Percentiles rank a stretch among this genome's conserved stretches.
phyloP scores from a whole-genome alignment of 192 early-diverging fungal species.

The Backusella tuberculispora region DNA sequence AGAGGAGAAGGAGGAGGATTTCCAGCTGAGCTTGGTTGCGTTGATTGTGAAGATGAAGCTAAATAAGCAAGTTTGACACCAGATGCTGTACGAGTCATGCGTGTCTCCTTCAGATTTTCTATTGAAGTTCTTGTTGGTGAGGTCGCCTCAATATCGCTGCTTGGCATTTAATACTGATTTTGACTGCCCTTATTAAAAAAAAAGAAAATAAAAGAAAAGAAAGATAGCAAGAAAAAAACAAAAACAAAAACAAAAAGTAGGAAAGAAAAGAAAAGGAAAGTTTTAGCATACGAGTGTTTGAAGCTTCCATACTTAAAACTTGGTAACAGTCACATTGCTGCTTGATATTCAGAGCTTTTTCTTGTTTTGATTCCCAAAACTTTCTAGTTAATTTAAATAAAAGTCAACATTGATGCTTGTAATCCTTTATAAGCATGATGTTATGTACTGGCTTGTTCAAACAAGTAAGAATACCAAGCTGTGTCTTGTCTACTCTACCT shows the following conservation, averaged over 20 bases:
- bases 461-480: too few species aligned
- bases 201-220: not conserved
- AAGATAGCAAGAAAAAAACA: not conserved
- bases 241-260: too few species aligned
- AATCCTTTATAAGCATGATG: too few species aligned
- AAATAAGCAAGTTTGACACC: constrained; percentile 21
- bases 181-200: constrained; percentile 7
- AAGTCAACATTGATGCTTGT: not conserved
- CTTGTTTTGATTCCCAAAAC: too few species aligned
- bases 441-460: too few species aligned
- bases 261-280: not conserved
- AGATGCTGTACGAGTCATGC: constrained; percentile 12
- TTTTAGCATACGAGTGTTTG: not conserved
- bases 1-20: constrained; percentile 3
- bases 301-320: not conserved
- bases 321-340: not conserved
- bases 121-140: constrained; percentile 13
- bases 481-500: too few species aligned
- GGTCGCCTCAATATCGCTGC: not conserved
- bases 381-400: not conserved
- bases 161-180: constrained; percentile 11
- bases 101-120: constrained; percentile 8
- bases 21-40: not conserved
- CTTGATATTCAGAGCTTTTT: not conserved
- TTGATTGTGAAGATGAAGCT: not conserved